Evolutionary conservation across 2,329 filamentous ascomycete species (phyloP).

Genomic region (Intubia oerlemansii): DNA sequence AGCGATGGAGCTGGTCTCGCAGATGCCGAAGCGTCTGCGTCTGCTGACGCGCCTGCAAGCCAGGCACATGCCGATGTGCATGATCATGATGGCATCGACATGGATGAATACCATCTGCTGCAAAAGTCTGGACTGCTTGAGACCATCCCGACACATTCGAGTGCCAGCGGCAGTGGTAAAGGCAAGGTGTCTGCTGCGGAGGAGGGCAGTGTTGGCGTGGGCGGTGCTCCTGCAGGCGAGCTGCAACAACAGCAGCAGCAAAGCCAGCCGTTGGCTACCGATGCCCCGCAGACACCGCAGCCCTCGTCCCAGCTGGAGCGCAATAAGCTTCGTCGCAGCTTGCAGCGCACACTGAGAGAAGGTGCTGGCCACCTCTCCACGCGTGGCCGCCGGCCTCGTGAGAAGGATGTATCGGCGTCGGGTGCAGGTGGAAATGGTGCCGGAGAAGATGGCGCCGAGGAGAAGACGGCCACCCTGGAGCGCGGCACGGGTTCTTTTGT

Average conservation of each 20-base stretch:
- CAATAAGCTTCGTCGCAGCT: constrained; percentile 58
- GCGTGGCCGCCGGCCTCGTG: constrained; percentile 56
- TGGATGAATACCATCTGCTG: constrained; percentile 44
- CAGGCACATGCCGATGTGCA: not conserved
- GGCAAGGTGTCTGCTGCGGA: too few species aligned
- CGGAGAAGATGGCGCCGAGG: constrained; percentile 13
- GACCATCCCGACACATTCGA: too few species aligned
- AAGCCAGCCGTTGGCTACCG: not conserved
- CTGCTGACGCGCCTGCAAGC: too few species aligned
- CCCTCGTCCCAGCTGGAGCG: constrained; percentile 18
- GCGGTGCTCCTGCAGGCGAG: too few species aligned
- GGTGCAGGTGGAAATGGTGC: too few species aligned
- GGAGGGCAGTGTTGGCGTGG: too few species aligned
- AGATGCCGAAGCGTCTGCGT: too few species aligned
- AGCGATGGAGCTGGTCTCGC: too few species aligned
- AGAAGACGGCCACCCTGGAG: constrained; percentile 41
- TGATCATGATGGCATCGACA: constrained; percentile 29
- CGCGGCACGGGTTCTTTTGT: constrained; percentile 79
- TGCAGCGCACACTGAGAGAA: constrained; percentile 79
- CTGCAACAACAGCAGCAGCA: not conserved
- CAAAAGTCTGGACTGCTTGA: constrained; percentile 46
- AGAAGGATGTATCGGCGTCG: constrained; percentile 17
- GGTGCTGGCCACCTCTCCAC: constrained; percentile 44
- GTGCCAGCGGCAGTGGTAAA: too few species aligned
- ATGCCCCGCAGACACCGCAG: constrained; percentile 8